These are phyloP conservation scores for Phaeomoniella chlamydospora DNA, from an alignment of 2,329 filamentous ascomycete genomes.

Conservation along the genomic window DNA sequence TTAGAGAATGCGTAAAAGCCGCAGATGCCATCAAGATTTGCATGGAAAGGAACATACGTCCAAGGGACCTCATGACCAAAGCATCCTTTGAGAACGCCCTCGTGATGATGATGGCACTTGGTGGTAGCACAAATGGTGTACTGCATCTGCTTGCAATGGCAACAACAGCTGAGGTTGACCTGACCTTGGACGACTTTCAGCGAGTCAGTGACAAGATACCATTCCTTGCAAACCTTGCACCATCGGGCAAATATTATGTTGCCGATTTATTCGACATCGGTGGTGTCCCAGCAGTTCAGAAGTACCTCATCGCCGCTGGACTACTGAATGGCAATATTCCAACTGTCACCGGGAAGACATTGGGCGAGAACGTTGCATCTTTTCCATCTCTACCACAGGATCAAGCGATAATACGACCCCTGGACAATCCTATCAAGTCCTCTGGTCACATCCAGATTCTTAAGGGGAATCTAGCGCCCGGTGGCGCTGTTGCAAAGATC, in stretches of 20 bases:
- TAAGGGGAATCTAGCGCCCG: slow-evolving; percentile 73
- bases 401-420: slow-evolving; percentile 69
- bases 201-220: slow-evolving; percentile 70
- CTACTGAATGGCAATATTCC: slow-evolving; percentile 64
- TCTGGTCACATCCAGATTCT: slow-evolving; percentile 84
- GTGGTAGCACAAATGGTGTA: slow-evolving; percentile 78
- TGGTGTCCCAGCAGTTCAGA: slow-evolving; percentile 73
- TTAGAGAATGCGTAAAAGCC: slow-evolving; percentile 70
- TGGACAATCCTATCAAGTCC: slow-evolving; percentile 71
- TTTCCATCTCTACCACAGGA: slow-evolving; percentile 65
- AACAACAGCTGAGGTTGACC: slow-evolving; percentile 60
- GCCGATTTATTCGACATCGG: slow-evolving; percentile 77
- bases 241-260: slow-evolving; percentile 74
- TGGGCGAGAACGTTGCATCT: slow-evolving; percentile 64
- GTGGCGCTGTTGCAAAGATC: slow-evolving; percentile 87
- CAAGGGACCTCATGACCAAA: slow-evolving; percentile 66
- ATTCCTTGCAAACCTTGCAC: slow-evolving; percentile 73
- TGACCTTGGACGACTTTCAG: slow-evolving; percentile 73
- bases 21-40: slow-evolving; percentile 65
- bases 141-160: slow-evolving; percentile 87
- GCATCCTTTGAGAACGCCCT: slow-evolving; percentile 76
- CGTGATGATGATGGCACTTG: slow-evolving; percentile 82
- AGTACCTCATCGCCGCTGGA: slow-evolving; percentile 62
- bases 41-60: slow-evolving; percentile 71
- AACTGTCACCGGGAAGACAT: slow-evolving; percentile 72